phyloP scores from a whole-genome alignment of 768 basidiomycete species.

The Solioccasus polychromus region DNA sequence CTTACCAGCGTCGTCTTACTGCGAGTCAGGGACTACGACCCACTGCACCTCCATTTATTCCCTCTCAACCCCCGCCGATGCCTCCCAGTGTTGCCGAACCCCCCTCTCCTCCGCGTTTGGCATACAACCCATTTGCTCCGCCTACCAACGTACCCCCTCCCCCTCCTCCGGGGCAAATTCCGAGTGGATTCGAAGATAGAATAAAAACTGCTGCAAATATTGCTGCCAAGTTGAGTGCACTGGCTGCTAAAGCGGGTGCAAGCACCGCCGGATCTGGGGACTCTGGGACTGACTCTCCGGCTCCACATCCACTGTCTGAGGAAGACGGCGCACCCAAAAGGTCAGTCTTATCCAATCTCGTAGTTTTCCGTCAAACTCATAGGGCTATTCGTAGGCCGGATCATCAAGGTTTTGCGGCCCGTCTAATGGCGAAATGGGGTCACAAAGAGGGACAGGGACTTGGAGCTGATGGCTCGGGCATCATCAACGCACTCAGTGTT shows the following conservation, averaged over 20 bases:
- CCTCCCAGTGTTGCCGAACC: slow-evolving; percentile 20
- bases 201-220: slow-evolving; percentile 79
- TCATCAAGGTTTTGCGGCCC: slow-evolving; percentile 74
- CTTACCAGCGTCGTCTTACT: slow-evolving; percentile 58
- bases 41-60: slow-evolving; percentile 28
- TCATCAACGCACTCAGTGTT: slow-evolving; percentile 84
- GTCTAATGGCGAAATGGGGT: slow-evolving; percentile 95
- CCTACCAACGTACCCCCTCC: slow-evolving; percentile 59
- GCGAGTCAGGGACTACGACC: slow-evolving; percentile 45
- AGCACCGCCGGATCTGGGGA: slow-evolving; percentile 23
- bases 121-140: slow-evolving; percentile 71
- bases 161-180: slow-evolving; percentile 50
- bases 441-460: slow-evolving; percentile 93
- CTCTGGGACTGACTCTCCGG: slow-evolving; percentile 22
- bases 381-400: slow-evolving; percentile 41
- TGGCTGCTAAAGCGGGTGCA: slow-evolving; percentile 37
- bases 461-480: slow-evolving; percentile 79
- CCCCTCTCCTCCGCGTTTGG: slow-evolving; percentile 51
- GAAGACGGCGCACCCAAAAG: slow-evolving; percentile 26
- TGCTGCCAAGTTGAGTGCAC: slow-evolving; percentile 67
- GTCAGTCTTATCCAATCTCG: slow-evolving; percentile 1
- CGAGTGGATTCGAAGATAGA: slow-evolving; percentile 56
- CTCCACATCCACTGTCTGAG: slow-evolving; percentile 29
- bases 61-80: slow-evolving; percentile 21
- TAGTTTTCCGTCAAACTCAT: neutral